Evolutionary conservation across 306 rosid genomes (phyloP).

Genomic region (Chamaecrista fasciculata): DNA sequence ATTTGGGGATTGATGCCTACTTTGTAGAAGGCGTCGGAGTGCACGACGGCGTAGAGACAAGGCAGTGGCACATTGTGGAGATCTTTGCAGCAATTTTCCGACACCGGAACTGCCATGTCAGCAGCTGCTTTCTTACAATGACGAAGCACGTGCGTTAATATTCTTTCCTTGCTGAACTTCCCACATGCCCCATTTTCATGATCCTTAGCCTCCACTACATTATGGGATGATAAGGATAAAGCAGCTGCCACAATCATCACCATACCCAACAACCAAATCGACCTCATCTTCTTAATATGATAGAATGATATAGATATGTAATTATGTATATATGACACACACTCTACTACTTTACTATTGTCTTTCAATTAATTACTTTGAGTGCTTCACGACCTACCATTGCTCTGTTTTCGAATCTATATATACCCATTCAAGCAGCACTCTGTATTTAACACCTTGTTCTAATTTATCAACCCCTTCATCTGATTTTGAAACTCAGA

Average conservation of each 20-base stretch:
- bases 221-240: not conserved
- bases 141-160: not conserved
- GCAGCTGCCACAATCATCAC: not conserved
- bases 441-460: not conserved
- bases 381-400: not conserved
- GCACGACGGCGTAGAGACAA: not conserved
- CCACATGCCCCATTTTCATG: not conserved
- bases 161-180: slow-evolving; percentile 10
- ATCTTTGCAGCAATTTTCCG: not conserved
- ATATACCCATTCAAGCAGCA: not conserved
- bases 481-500: too few relatives aligned
- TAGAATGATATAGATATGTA: too few relatives aligned
- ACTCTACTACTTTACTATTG: too few relatives aligned
- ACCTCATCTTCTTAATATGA: slow-evolving; percentile 1
- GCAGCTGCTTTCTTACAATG: slow-evolving; percentile 1
- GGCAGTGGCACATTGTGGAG: not conserved
- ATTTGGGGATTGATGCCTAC: not conserved
- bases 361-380: not conserved
- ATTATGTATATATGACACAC: too few relatives aligned
- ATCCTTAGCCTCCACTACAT: not conserved
- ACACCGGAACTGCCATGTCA: not conserved
- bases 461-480: too few relatives aligned
- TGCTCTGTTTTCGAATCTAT: too few relatives aligned
- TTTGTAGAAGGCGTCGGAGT: too few relatives aligned
- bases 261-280: not conserved